Evolutionary conservation across 2,329 filamentous ascomycete genomes (phyloP).

Genomic region (Colletotrichum musicola): DNA sequence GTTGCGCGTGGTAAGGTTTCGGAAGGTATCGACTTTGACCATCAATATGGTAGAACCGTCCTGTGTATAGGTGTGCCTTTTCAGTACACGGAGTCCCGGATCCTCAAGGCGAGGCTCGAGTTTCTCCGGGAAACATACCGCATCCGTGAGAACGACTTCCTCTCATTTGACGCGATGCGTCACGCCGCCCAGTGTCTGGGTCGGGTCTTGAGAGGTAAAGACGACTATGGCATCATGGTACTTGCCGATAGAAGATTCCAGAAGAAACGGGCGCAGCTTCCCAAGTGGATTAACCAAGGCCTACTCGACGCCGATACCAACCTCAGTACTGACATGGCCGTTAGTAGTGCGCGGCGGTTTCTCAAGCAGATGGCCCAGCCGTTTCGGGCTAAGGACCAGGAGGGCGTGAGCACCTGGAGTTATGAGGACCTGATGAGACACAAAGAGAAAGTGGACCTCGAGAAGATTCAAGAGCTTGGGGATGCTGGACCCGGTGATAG

Average conservation of each 20-base stretch:
- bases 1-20: constrained; percentile 97
- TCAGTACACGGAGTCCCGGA: constrained; percentile 98
- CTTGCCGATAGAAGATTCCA: constrained; percentile 93
- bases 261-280: constrained; percentile 90
- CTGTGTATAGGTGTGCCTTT: constrained; percentile 97
- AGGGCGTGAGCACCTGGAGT: constrained; percentile 95
- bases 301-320: constrained; percentile 88
- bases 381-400: constrained; percentile 84
- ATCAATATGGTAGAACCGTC: constrained; percentile 96
- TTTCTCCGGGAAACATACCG: constrained; percentile 98
- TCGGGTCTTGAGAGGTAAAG: constrained; percentile 93
- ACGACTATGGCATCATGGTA: constrained; percentile 99
- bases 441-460: constrained; percentile 79
- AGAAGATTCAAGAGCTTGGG: constrained; percentile 74
- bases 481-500: constrained; percentile 48
- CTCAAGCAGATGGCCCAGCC: constrained; percentile 92
- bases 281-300: constrained; percentile 96
- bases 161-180: constrained; percentile 99
- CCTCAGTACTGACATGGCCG: constrained; percentile 94
- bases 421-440: constrained; percentile 81
- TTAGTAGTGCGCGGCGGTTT: constrained; percentile 90
- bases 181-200: constrained; percentile 97
- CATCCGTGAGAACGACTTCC: constrained; percentile 96
- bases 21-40: constrained; percentile 99
- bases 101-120: constrained; percentile 93